Percentiles rank a stretch among this genome's conserved stretches.
Evolutionary conservation across 1,284 basidiomycete species (phyloP).

Genomic region (Ustilago bromivora): DNA sequence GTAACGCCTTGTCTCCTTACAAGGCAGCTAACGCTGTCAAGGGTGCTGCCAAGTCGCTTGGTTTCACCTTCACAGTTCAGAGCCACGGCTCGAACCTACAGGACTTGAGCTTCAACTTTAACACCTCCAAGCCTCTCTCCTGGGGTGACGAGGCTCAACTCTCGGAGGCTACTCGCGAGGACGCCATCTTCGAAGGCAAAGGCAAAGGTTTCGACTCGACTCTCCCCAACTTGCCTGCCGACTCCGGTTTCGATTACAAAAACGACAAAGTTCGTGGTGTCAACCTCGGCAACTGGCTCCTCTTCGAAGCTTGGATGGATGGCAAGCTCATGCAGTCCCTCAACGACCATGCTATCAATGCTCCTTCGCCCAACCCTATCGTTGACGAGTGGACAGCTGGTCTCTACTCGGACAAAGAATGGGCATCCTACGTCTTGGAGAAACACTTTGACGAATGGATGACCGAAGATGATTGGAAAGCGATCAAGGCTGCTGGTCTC

Average conservation of each 20-base stretch:
- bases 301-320: conserved; percentile 66
- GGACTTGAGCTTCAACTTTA: conserved; percentile 49
- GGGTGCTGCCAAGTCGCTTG: conserved; percentile 44
- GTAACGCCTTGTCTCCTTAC: conserved; percentile 27
- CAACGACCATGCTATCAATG: conserved; percentile 63
- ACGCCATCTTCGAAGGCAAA: conserved; percentile 18
- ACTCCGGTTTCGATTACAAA: conserved; percentile 58
- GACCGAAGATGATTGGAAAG: conserved; percentile 80
- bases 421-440: conserved; percentile 54
- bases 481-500: conserved; percentile 71
- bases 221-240: conserved; percentile 42
- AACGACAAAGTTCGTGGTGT: conserved; percentile 63
- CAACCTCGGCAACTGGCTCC: conserved; percentile 67
- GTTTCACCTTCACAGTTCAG: conserved; percentile 45
- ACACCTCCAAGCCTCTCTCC: conserved; percentile 39
- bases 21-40: conserved; percentile 38
- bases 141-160: conserved; percentile 51
- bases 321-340: conserved; percentile 72
- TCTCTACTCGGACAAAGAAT: conserved; percentile 72
- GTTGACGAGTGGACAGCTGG: conserved; percentile 90
- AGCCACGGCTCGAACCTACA: conserved; percentile 25
- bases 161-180: conserved; percentile 29
- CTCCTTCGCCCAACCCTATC: conserved; percentile 54
- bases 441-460: conserved; percentile 86
- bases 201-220: neutral